Evolutionary conservation across 768 basidiomycete species (phyloP), one percentile per base, ranked within the genome.

Genomic region (Auriscalpium orientale): DNA sequence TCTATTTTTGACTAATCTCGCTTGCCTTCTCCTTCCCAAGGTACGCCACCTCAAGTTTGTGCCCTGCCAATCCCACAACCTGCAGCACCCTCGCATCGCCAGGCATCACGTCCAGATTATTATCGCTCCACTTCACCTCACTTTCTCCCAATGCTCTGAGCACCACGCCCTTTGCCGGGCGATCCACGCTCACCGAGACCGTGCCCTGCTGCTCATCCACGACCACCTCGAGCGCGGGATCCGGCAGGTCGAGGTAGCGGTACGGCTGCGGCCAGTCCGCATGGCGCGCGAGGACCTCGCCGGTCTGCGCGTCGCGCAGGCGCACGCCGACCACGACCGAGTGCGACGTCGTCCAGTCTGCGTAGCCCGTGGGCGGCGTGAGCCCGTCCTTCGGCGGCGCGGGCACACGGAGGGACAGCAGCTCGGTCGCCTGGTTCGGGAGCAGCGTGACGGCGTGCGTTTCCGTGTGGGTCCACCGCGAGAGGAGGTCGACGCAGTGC

Each of bases 391-490:
- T 38, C 8, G 55, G 59, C 13, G 34, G 66, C 54, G 53, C 70
- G 56, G 52, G 67, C 51, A 33, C 65, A 57, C 16, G 67, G 3
- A 72, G 70, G 0, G 71, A 61, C 9, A 66, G 50, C 8, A 73
- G 63, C 60, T 79, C 79, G 8, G 73, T 76, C 3, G 72, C 68
- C 22, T 71, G 65, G 59, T 79, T 80, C 12, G 74, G 64, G 5
- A 54, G 51, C 7, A 79, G 67, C 1, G 52, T 56, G 21, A 71
- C 63, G 8, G 62, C 50, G 15, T 57, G 51, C 5, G 36, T 50
- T 12, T 55, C 46, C 33, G 55, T 51, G 21, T 68, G 66, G 4
- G 66, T 63, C 61, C 70, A 68, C 20, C 62, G 70, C 0, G 63
- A 58, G 10, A 64, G 38, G 8, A 79, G 62, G 38, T 74, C 71